Evolutionary conservation across 2,329 filamentous ascomycete genomes (phyloP).

Genomic region (Aspergillus ochraceoroseus): DNA sequence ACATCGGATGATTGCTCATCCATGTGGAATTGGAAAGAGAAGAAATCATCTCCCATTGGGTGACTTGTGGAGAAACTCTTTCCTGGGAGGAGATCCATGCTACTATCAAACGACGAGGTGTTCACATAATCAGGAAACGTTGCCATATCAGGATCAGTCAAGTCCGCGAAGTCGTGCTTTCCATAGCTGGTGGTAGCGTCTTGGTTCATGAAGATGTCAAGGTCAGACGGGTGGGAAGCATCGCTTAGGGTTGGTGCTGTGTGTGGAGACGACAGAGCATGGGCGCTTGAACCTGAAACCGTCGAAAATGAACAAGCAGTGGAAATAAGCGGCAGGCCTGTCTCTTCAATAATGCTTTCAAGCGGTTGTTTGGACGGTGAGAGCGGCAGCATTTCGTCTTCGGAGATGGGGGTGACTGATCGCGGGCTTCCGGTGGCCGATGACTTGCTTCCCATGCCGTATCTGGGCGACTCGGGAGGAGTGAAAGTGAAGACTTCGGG

Average conservation of each 20-base stretch:
- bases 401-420: slow-evolving; percentile 38
- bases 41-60: slow-evolving; percentile 33
- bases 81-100: slow-evolving; percentile 30
- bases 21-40: slow-evolving; percentile 38
- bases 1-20: slow-evolving; percentile 29
- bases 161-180: slow-evolving; percentile 29
- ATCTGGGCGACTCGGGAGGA: slow-evolving; percentile 45
- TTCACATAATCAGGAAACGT: slow-evolving; percentile 35
- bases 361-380: slow-evolving; percentile 32
- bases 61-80: slow-evolving; percentile 29
- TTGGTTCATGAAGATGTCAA: slow-evolving; percentile 42
- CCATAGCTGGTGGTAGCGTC: slow-evolving; percentile 28
- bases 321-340: slow-evolving; percentile 26
- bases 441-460: slow-evolving; percentile 37
- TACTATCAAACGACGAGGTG: slow-evolving; percentile 33
- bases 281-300: slow-evolving; percentile 25
- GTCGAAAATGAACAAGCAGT: slow-evolving; percentile 32
- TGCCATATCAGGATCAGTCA: slow-evolving; percentile 30
- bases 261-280: slow-evolving; percentile 37
- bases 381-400: slow-evolving; percentile 36
- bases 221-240: slow-evolving; percentile 34
- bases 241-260: slow-evolving; percentile 35
- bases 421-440: slow-evolving; percentile 35
- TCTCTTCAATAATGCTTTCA: slow-evolving; percentile 31
- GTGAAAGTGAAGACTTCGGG: slow-evolving; percentile 45